A percentile compares a stretch with the other conserved stretches of the same genome.
Evolutionary conservation across 495 filamentous ascomycete genomes (phyloP).

Genomic region (Choiromyces venosus): DNA sequence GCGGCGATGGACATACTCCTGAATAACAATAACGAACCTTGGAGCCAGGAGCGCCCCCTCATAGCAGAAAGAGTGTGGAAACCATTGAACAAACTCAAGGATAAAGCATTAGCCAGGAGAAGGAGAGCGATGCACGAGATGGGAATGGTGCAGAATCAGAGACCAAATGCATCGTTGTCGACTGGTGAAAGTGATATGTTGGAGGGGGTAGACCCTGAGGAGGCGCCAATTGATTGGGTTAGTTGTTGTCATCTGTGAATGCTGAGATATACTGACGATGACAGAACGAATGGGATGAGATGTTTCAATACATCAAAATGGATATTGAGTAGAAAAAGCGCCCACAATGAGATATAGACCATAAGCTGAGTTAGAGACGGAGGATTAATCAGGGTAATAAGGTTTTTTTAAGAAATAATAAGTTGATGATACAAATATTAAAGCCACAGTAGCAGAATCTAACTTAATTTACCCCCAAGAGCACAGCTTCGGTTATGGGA

Average conservation of each 20-base stretch:
- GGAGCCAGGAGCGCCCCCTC: slow-evolving; percentile 51
- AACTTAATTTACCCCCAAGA: neutral
- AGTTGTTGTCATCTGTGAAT: slow-evolving; percentile 7
- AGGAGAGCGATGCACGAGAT: slow-evolving; percentile 46
- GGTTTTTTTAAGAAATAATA: neutral
- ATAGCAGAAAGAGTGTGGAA: slow-evolving; percentile 56
- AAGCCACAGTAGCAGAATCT: neutral
- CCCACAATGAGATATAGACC: neutral
- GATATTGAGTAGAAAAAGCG: slow-evolving; percentile 24
- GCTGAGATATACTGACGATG: slow-evolving; percentile 6
- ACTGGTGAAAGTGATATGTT: neutral
- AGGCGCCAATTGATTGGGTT: slow-evolving; percentile 33
- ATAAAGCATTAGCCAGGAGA: slow-evolving; percentile 56
- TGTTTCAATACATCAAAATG: slow-evolving; percentile 29
- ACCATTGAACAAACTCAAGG: slow-evolving; percentile 65
- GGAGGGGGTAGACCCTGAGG: slow-evolving; percentile 12
- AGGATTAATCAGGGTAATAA: neutral
- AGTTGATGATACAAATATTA: neutral
- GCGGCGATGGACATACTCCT: slow-evolving; percentile 60
- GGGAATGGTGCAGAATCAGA: neutral
- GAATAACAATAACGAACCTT: slow-evolving; percentile 48
- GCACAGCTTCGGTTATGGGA: neutral
- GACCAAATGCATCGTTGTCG: neutral
- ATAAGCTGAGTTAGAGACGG: neutral
- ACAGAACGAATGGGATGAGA: slow-evolving; percentile 31